phyloP scores from a whole-genome alignment of 257 asterid genomes.

The Capsicum rhomboideum region DNA sequence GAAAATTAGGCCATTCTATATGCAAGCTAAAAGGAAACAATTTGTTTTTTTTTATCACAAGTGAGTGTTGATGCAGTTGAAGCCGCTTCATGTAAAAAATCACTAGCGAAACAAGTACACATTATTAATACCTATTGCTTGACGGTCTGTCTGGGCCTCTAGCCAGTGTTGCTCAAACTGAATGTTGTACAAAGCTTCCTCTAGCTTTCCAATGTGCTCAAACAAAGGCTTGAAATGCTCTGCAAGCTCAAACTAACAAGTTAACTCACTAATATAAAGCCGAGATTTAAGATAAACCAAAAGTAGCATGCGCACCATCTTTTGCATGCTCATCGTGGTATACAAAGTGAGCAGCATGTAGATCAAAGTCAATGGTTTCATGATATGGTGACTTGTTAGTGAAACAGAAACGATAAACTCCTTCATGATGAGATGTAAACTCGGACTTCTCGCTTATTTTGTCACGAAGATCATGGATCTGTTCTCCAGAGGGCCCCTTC shows the following conservation, averaged over 20 bases:
- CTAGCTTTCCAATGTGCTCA: conserved; percentile 87
- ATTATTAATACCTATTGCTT: conserved; percentile 50
- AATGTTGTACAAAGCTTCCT: conserved; percentile 84
- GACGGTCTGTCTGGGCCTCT: conserved; percentile 38
- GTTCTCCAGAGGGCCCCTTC: conserved; percentile 88
- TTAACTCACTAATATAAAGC: not conserved
- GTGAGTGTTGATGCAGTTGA: not conserved
- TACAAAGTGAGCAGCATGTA: conserved; percentile 66
- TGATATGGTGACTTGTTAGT: conserved; percentile 92
- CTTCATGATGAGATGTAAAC: conserved; percentile 70
- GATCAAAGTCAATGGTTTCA: conserved; percentile 84
- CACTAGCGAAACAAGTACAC: not conserved
- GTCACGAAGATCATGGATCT: conserved; percentile 74
- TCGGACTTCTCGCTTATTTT: conserved; percentile 78
- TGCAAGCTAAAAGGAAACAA: not conserved
- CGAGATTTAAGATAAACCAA: not conserved
- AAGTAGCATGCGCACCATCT: conserved; percentile 48
- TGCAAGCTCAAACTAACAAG: conserved; percentile 23
- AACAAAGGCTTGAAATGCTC: conserved; percentile 93
- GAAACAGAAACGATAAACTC: conserved; percentile 81
- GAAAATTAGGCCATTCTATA: not conserved
- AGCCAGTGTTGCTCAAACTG: conserved; percentile 49
- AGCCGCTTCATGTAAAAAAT: not conserved
- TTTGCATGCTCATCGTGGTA: conserved; percentile 90
- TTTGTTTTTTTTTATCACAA: not conserved